Evolutionary conservation across 1,284 basidiomycete species (phyloP), one percentile per base, ranked within the genome.

Genomic region (Boletus smithii): DNA sequence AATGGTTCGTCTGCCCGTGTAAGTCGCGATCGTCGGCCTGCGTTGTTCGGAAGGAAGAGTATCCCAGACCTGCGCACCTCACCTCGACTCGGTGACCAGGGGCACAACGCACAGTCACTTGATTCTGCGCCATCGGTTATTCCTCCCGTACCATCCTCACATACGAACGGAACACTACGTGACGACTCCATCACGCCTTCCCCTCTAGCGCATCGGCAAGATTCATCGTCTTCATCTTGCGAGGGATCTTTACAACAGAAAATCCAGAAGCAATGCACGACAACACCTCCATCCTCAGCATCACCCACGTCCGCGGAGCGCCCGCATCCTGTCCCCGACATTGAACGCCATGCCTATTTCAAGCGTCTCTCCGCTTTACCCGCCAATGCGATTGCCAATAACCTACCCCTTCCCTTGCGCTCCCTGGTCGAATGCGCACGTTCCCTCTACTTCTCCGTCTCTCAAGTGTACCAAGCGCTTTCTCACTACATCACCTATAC

Each of bases 331-430:
- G 76, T 83, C 7, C 79, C 89, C 61, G 83, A 89, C 46, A 80
- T 80, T 20, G 92, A 95, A 63, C 82, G 91, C 26, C 91, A 94
- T 65, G 90, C 90, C 9, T 99, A 99, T 68, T 99, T 99, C 70
- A 85, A 88, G 24, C 83, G 95, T 16, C 73, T 95, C 14, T 86
- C 85, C 4, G 85, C 86, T 35, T 71, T 95, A 4, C 88, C 90
- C 0, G 69, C 76, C 0, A 80, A 53, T 32, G 42, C 50, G 14
- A 79, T 86, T 27, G 77, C 83, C 20, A 83, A 82, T 54, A 76
- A 83, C 13, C 79, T 97, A 9, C 90, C 95, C 0, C 71, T 77
- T 8, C 74, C 88, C 8, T 73, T 98, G 14, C 72, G 88, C 22
- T 77, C 77, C 35, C 78, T 95, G 27, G 78, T 95, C 42, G 94